phyloP scores from a whole-genome alignment of 2,329 filamentous ascomycete species.

The Fusarium nanum region DNA sequence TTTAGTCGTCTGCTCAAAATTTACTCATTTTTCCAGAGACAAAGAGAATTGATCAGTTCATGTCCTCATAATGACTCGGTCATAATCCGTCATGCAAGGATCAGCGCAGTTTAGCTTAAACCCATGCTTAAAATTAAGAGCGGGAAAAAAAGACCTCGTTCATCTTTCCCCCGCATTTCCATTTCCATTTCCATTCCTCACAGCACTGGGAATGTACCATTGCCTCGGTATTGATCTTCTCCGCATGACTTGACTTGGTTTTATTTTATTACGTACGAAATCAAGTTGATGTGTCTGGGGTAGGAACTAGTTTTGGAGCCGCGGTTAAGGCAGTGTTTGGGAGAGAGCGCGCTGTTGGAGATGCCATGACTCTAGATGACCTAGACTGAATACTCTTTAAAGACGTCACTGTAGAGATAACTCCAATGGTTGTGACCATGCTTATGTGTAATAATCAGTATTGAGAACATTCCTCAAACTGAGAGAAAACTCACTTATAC shows the following conservation, averaged over 20 bases:
- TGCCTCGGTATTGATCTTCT: constrained; percentile 10
- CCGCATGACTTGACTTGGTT: constrained; percentile 33
- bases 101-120: constrained; percentile 27
- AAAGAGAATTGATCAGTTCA: background rate
- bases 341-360: constrained; percentile 18
- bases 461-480: background rate
- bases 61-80: constrained; percentile 23
- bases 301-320: constrained; percentile 25
- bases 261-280: constrained; percentile 24
- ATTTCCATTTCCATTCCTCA: constrained; percentile 30
- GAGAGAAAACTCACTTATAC: background rate
- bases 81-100: constrained; percentile 17
- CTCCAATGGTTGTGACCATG: no score
- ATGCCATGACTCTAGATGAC: background rate
- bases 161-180: constrained; percentile 34
- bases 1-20: background rate
- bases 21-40: background rate
- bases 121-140: constrained; percentile 36
- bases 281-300: constrained; percentile 19
- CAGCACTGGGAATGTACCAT: background rate
- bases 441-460: constrained; percentile 1
- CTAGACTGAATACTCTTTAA: no score
- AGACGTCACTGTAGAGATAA: no score
- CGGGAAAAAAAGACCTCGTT: constrained; percentile 5
- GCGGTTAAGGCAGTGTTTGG: background rate